Percentiles rank a stretch among this genome's conserved stretches.
Evolutionary conservation across 352 stramenopile genomes (phyloP).

Genomic region (Phytophthora foliorum): DNA sequence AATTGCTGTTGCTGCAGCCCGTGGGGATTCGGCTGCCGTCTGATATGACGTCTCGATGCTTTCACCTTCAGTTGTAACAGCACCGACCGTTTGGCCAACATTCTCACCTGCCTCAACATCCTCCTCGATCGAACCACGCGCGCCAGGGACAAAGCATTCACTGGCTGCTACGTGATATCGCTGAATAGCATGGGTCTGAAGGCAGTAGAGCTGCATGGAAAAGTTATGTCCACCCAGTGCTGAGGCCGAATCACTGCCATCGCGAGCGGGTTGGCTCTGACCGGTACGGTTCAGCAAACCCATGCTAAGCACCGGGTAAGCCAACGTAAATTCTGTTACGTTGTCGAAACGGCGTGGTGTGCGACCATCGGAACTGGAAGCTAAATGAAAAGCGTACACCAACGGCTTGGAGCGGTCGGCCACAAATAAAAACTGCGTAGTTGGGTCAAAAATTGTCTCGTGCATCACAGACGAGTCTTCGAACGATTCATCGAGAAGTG

Average conservation of each 20-base stretch:
- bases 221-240: constrained; percentile 48
- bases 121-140: constrained; percentile 49
- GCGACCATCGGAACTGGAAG: constrained; percentile 40
- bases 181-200: constrained; percentile 89
- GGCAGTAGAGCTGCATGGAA: constrained; percentile 84
- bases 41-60: constrained; percentile 67
- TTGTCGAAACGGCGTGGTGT: constrained; percentile 76
- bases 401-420: constrained; percentile 67
- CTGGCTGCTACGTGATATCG: constrained; percentile 77
- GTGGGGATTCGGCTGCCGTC: constrained; percentile 71
- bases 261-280: constrained; percentile 47
- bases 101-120: constrained; percentile 49
- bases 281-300: constrained; percentile 62
- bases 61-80: constrained; percentile 77
- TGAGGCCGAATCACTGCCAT: constrained; percentile 39
- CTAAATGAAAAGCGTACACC: constrained; percentile 79
- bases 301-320: constrained; percentile 83
- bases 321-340: constrained; percentile 82
- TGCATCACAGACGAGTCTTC: constrained; percentile 47
- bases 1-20: constrained; percentile 44
- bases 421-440: constrained; percentile 83
- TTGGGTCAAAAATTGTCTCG: constrained; percentile 78
- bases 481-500: constrained; percentile 43
- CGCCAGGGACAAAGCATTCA: constrained; percentile 64
- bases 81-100: constrained; percentile 75